Percentiles rank a stretch among this genome's conserved stretches.
Conservation (phyloP, 768 basidiomycete genomes). For the Coprinellus aureogranulatus region DNA sequence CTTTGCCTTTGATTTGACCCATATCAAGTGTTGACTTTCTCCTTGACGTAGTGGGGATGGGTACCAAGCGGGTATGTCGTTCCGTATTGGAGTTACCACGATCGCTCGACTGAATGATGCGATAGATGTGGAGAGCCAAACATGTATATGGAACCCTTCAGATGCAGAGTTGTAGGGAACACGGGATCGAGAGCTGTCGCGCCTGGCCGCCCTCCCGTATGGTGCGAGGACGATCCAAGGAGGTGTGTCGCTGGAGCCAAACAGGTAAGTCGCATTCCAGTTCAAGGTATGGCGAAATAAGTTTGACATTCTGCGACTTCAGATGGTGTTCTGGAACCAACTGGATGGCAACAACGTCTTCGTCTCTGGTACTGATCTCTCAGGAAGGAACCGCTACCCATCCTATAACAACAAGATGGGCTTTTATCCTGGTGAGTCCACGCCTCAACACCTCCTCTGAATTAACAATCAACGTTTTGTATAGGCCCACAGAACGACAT, state of each 20-base stretch:
- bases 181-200: constrained; percentile 30
- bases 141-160: constrained; percentile 43
- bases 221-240: constrained; percentile 36
- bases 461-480: no score
- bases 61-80: constrained; percentile 21
- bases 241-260: constrained; percentile 38
- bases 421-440: constrained; percentile 27
- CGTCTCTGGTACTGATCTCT: constrained; percentile 38
- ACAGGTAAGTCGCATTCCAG: constrained; percentile 24
- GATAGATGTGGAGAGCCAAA: constrained; percentile 39
- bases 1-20: no score
- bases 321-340: constrained; percentile 45
- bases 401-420: constrained; percentile 36
- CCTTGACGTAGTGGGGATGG: constrained; percentile 8
- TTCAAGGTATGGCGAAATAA: no score
- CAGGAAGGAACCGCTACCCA: constrained; percentile 39
- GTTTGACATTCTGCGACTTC: background rate
- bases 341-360: constrained; percentile 41
- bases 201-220: constrained; percentile 33
- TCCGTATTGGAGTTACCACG: background rate
- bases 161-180: constrained; percentile 32
- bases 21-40: background rate
- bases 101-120: constrained; percentile 1
- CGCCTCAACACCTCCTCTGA: no score
- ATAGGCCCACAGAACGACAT: no score